Percentiles rank a stretch among this genome's conserved stretches.
phyloP scores from a whole-genome alignment of 176 grass and related monocot species.

The Poa annua region DNA sequence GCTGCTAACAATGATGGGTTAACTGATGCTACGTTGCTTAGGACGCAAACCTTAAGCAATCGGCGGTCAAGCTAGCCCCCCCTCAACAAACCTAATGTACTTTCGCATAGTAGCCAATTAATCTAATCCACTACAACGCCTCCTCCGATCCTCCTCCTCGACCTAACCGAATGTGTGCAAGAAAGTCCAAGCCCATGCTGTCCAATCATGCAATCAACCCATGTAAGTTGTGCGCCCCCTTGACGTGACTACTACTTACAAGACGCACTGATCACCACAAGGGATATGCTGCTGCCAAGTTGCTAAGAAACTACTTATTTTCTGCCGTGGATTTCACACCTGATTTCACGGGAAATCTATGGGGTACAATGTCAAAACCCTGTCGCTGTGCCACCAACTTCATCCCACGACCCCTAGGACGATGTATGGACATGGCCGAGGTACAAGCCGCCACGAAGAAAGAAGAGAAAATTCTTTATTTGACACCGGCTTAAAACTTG shows the following conservation, averaged over 20 bases:
- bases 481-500: too few relatives aligned
- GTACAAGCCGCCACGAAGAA: not conserved
- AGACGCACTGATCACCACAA: not conserved
- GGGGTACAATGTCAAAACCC: not conserved
- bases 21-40: slow-evolving; percentile 36
- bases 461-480: too few relatives aligned
- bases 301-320: not conserved
- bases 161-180: not conserved
- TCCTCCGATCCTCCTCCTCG: not conserved
- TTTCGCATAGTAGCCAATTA: not conserved
- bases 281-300: slow-evolving; percentile 8
- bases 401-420: not conserved
- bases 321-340: not conserved
- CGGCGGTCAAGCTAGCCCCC: not conserved
- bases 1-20: slow-evolving; percentile 25
- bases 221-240: not conserved
- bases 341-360: not conserved
- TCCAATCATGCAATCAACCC: slow-evolving; percentile 30
- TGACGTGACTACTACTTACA: not conserved
- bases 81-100: not conserved
- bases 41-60: slow-evolving; percentile 35
- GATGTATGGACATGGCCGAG: slow-evolving; percentile 3
- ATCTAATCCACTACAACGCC: not conserved
- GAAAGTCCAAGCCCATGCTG: not conserved
- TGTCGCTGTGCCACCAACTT: slow-evolving; percentile 3